Evolutionary conservation across 2,329 filamentous ascomycete species (phyloP).

Genomic region (Cryphonectria nitschkei): DNA sequence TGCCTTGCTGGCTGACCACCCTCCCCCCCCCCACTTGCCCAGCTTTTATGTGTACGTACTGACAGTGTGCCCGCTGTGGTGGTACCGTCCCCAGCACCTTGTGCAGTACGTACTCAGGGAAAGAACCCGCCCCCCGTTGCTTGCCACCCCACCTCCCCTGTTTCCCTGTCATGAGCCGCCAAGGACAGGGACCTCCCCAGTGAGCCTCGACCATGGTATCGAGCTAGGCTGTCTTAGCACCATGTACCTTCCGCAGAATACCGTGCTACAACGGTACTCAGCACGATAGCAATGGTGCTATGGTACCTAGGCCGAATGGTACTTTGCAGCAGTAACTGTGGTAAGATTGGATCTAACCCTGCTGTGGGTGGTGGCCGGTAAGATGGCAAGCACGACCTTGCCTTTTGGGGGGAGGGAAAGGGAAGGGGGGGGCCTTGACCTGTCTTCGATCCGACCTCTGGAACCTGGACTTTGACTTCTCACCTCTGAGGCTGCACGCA

Average conservation of each 20-base stretch:
- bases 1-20: not conserved
- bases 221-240: not conserved
- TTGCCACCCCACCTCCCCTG: not conserved
- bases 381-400: too few species aligned
- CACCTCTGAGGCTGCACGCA: not conserved
- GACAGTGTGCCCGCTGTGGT: too few species aligned
- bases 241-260: not conserved
- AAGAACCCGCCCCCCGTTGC: not conserved
- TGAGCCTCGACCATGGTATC: not conserved
- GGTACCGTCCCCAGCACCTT: too few species aligned
- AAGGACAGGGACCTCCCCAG: not conserved
- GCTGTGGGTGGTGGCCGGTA: not conserved
- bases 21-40: too few species aligned
- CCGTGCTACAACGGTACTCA: not conserved
- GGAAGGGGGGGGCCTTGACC: not conserved
- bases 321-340: too few species aligned
- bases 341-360: not conserved
- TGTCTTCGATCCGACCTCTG: not conserved
- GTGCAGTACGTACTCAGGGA: not conserved
- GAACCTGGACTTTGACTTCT: conserved; percentile 1
- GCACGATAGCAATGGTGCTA: not conserved
- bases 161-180: conserved; percentile 11
- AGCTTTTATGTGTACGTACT: too few species aligned
- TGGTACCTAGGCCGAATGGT: not conserved
- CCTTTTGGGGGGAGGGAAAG: too few species aligned